These are phyloP conservation scores for Ilyonectria destructans DNA, from an alignment of 2,329 filamentous ascomycete species.

Conservation along the genomic window DNA sequence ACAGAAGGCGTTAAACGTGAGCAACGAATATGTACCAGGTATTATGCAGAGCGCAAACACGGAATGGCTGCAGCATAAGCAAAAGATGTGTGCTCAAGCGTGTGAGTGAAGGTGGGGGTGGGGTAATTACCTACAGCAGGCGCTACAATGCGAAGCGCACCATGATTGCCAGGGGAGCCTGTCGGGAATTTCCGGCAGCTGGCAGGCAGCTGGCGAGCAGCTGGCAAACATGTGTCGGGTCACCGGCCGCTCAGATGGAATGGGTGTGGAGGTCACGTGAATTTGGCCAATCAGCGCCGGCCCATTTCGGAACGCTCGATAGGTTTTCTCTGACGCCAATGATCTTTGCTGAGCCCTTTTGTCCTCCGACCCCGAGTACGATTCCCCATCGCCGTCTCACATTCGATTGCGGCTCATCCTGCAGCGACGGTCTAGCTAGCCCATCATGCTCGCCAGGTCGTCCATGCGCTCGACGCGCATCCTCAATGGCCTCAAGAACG, in stretches of 20 bases:
- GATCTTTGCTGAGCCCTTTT: conserved; percentile 60
- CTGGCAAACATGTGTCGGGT: conserved; percentile 29
- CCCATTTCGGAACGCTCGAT: conserved; percentile 62
- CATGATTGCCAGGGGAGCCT: conserved; percentile 17
- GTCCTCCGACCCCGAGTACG: conserved; percentile 58
- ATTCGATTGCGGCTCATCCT: conserved; percentile 56
- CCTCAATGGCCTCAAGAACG: conserved; percentile 84
- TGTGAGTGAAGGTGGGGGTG: conserved; percentile 50
- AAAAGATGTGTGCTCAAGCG: conserved; percentile 37
- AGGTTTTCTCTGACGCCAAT: conserved; percentile 58
- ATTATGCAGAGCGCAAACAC: conserved; percentile 25
- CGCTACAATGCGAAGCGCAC: background rate
- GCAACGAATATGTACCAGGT: conserved; percentile 26
- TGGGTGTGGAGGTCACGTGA: conserved; percentile 53
- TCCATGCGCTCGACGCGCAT: conserved; percentile 90
- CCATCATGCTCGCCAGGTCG: conserved; percentile 94
- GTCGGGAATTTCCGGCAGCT: conserved; percentile 6
- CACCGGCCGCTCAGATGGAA: conserved; percentile 42
- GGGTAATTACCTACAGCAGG: conserved; percentile 32
- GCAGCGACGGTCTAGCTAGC: conserved; percentile 60
- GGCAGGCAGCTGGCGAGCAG: conserved; percentile 23
- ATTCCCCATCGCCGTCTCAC: conserved; percentile 56
- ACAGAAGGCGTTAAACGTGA: conserved; percentile 19
- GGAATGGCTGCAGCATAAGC: conserved; percentile 34
- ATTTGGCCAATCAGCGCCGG: conserved; percentile 59